These are phyloP conservation scores for Arachnomyces sp. DNA, from an alignment of 2,329 filamentous ascomycete species.

Conservation along the genomic window DNA sequence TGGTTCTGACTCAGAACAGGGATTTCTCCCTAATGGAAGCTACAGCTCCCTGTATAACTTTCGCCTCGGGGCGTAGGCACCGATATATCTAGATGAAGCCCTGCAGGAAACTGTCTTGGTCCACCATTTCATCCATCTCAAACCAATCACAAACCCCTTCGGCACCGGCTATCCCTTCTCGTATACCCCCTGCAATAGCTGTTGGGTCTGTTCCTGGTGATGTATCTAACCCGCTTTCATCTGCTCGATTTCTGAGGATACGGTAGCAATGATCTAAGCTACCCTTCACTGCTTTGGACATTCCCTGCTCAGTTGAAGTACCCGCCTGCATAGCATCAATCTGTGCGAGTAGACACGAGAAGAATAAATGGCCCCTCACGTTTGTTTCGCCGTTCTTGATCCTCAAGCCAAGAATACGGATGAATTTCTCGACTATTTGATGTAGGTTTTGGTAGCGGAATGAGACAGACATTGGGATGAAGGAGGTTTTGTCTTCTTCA, in stretches of 20 bases:
- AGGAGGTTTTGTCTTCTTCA: slow-evolving; percentile 7
- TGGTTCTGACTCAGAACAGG: no score
- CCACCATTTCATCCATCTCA: not conserved
- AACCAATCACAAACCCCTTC: not conserved
- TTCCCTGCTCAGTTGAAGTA: not conserved
- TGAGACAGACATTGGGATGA: slow-evolving; percentile 2
- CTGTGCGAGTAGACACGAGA: slow-evolving; percentile 7
- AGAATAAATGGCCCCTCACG: slow-evolving; percentile 8
- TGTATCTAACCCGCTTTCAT: not conserved
- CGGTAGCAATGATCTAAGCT: slow-evolving; percentile 3
- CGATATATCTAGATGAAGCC: no score
- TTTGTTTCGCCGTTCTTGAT: slow-evolving; percentile 13
- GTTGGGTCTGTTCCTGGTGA: not conserved
- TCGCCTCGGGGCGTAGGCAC: no score
- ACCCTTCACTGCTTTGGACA: slow-evolving; percentile 1
- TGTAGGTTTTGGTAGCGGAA: slow-evolving; percentile 6
- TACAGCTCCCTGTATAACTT: no score
- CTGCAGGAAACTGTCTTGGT: no score
- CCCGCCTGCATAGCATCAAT: slow-evolving; percentile 9
- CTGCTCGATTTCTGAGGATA: slow-evolving; percentile 2
- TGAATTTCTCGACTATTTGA: slow-evolving; percentile 5
- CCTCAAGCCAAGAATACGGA: slow-evolving; percentile 2
- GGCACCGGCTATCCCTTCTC: not conserved
- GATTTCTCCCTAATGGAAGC: no score
- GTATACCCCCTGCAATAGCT: not conserved